phyloP scores from a whole-genome alignment of 768 basidiomycete species.

The Phaffia australis region DNA sequence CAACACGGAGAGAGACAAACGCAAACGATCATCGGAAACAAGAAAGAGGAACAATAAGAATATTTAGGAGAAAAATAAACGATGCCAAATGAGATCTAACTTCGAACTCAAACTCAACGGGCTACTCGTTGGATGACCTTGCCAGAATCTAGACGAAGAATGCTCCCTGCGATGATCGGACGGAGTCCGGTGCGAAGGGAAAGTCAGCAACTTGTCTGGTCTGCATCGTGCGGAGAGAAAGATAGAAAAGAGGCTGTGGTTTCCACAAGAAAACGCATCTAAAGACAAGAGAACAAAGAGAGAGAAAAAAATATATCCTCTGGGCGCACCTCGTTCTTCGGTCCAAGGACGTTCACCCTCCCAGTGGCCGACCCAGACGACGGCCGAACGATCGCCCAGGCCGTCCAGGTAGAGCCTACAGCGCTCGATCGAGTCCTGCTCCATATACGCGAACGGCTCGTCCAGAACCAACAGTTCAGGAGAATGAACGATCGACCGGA shows the following conservation, averaged over 20 bases:
- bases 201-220: too few relatives aligned
- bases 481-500: constrained; percentile 68
- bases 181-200: too few relatives aligned
- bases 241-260: not conserved
- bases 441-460: constrained; percentile 91
- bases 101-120: too few relatives aligned
- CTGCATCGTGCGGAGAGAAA: too few relatives aligned
- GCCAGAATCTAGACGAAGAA: too few relatives aligned
- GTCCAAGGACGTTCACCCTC: constrained; percentile 23
- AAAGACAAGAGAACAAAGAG: not conserved
- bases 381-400: constrained; percentile 16
- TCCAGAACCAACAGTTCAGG: constrained; percentile 73
- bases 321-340: constrained; percentile 16
- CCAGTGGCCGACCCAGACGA: constrained; percentile 25
- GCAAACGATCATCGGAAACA: too few relatives aligned
- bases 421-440: constrained; percentile 57
- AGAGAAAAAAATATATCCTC: not conserved
- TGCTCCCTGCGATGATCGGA: too few relatives aligned
- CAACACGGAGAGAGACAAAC: too few relatives aligned
- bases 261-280: not conserved
- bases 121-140: too few relatives aligned
- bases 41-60: too few relatives aligned
- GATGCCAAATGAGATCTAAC: too few relatives aligned
- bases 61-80: too few relatives aligned
- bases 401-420: constrained; percentile 54